Conservation (phyloP, 305 asterid genomes). For the Fraxinus greggii region DNA sequence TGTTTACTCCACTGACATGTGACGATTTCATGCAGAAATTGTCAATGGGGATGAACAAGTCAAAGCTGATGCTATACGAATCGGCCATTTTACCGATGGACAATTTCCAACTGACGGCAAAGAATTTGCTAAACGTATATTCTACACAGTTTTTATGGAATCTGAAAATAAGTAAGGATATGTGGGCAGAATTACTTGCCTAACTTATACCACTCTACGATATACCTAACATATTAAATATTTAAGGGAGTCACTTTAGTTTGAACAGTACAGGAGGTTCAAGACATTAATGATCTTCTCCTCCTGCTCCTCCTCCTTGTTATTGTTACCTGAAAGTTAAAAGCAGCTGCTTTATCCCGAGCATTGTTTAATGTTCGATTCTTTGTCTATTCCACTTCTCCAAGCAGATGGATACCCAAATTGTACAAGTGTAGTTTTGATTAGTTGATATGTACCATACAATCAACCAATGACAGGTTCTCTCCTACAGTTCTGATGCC, state of each 20-base stretch:
- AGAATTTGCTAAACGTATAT: slow-evolving; percentile 81
- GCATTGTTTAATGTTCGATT: neutral
- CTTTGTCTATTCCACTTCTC: slow-evolving; percentile 7
- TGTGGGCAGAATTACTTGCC: slow-evolving; percentile 5
- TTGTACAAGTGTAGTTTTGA: neutral
- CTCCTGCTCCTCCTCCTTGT: neutral
- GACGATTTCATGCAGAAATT: slow-evolving; percentile 55
- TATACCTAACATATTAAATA: slow-evolving; percentile 2
- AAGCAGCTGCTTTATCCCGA: neutral
- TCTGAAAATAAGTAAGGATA: slow-evolving; percentile 75
- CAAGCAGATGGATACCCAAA: slow-evolving; percentile 1
- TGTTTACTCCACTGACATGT: slow-evolving; percentile 15
- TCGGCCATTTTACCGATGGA: slow-evolving; percentile 77
- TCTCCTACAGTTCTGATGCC: slow-evolving; percentile 68
- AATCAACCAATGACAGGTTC: slow-evolving; percentile 22
- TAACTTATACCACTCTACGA: neutral
- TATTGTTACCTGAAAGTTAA: slow-evolving; percentile 3
- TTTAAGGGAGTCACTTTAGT: neutral
- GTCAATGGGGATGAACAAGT: slow-evolving; percentile 76
- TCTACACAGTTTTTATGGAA: slow-evolving; percentile 91
- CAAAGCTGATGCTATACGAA: slow-evolving; percentile 82
- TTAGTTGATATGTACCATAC: neutral
- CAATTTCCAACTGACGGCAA: slow-evolving; percentile 77
- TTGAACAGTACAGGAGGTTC: slow-evolving; percentile 1
- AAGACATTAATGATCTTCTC: neutral